These are phyloP conservation scores for Aspergillus kassunensis DNA, from an alignment of 495 filamentous ascomycete genomes.

Conservation along the genomic window DNA sequence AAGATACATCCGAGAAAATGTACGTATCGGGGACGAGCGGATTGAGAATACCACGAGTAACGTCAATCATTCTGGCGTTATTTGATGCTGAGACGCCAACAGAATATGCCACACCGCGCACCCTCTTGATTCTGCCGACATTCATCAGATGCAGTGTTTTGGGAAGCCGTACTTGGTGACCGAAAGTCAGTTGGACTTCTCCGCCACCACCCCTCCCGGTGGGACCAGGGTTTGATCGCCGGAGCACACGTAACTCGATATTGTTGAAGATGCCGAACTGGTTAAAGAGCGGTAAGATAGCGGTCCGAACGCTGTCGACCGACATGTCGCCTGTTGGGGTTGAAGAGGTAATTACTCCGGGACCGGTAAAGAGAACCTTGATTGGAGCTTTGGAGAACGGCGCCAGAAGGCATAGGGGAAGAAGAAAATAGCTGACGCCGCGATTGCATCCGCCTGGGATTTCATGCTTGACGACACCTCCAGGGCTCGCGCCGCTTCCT, in stretches of 20 bases:
- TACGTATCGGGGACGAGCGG: constrained; percentile 82
- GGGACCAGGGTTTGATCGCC: constrained; percentile 69
- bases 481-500: constrained; percentile 64
- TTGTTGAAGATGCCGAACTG: constrained; percentile 84
- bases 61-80: constrained; percentile 92
- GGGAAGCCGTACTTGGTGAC: constrained; percentile 83
- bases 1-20: constrained; percentile 69
- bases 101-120: constrained; percentile 90
- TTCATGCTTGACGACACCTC: constrained; percentile 72
- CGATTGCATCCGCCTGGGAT: constrained; percentile 69
- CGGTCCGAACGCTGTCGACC: constrained; percentile 89
- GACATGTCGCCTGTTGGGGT: constrained; percentile 79
- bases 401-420: constrained; percentile 84
- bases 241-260: constrained; percentile 81
- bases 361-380: constrained; percentile 82
- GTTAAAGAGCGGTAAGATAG: constrained; percentile 83
- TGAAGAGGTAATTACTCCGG: constrained; percentile 88
- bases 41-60: constrained; percentile 83
- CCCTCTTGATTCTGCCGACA: constrained; percentile 78
- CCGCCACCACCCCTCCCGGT: constrained; percentile 78
- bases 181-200: constrained; percentile 87
- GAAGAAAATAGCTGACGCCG: constrained; percentile 87
- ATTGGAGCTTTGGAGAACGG: constrained; percentile 88
- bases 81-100: constrained; percentile 86
- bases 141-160: constrained; percentile 90